Percentiles rank a stretch among this genome's conserved stretches.
These are phyloP conservation scores for Xerocomellus chrysenteron DNA, from an alignment of 768 basidiomycete species.

Conservation along the genomic window DNA sequence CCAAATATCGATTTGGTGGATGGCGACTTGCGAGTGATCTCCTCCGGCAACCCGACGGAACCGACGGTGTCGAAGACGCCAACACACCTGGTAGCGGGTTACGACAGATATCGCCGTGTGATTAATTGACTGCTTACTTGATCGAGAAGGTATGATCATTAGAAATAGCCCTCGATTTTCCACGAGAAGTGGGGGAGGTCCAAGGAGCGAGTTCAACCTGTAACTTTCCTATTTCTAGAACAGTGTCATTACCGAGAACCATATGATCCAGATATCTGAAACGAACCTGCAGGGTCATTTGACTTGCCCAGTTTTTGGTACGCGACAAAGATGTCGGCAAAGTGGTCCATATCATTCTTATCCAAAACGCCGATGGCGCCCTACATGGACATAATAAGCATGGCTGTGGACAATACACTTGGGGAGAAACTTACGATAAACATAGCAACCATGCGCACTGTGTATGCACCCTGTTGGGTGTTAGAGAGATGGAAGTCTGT, in stretches of 20 bases:
- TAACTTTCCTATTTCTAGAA: conserved; percentile 38
- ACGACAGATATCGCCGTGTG: not conserved
- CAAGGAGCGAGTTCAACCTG: conserved; percentile 51
- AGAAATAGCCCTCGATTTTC: conserved; percentile 50
- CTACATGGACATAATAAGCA: conserved; percentile 33
- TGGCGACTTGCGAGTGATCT: conserved; percentile 47
- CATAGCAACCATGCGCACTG: conserved; percentile 70
- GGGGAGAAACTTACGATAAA: conserved; percentile 36
- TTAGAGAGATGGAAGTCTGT: conserved; percentile 3
- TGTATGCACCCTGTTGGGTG: conserved; percentile 63
- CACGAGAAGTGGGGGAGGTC: conserved; percentile 50
- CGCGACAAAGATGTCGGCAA: conserved; percentile 58
- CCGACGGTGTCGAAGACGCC: conserved; percentile 83
- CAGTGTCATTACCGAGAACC: not conserved
- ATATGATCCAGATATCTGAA: not conserved
- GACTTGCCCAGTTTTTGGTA: conserved; percentile 64
- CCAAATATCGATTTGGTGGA: conserved; percentile 57
- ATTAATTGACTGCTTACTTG: conserved; percentile 44
- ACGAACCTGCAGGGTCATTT: conserved; percentile 44
- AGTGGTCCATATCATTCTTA: conserved; percentile 69
- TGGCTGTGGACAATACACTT: not conserved
- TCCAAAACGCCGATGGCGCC: conserved; percentile 71
- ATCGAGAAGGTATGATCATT: conserved; percentile 53
- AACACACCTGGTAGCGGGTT: conserved; percentile 45
- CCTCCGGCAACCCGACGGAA: conserved; percentile 66